These are phyloP conservation scores for Nosema muscidifuracis DNA, from an alignment of 371 early-diverging fungal species.

Conservation along the genomic window DNA sequence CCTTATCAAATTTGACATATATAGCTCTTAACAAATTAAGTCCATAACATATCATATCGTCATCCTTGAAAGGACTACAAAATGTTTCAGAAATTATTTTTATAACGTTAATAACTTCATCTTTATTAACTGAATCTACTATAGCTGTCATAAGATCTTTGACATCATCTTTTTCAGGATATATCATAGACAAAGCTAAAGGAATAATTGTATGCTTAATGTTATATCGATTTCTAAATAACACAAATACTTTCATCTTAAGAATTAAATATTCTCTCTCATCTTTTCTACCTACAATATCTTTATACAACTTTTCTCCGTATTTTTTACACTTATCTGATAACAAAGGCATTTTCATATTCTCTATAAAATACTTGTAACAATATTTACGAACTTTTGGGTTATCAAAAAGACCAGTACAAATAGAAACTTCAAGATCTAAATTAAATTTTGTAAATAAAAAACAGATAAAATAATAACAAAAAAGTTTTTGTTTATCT, in stretches of 20 bases:
- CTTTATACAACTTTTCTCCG: conserved; percentile 39
- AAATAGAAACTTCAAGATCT: conserved; percentile 28
- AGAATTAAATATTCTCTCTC: conserved; percentile 46
- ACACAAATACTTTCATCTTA: conserved; percentile 47
- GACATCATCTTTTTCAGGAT: conserved; percentile 34
- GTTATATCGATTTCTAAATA: conserved; percentile 37
- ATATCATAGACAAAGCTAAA: conserved; percentile 48
- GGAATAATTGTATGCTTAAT: conserved; percentile 42
- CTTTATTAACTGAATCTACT: conserved; percentile 39
- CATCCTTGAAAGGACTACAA: conserved; percentile 55
- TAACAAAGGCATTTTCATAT: conserved; percentile 17
- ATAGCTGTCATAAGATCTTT: conserved; percentile 48
- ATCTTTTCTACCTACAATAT: conserved; percentile 23
- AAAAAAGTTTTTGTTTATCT: conserved; percentile 46
- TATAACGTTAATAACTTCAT: conserved; percentile 36
- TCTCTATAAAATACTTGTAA: conserved; percentile 31
- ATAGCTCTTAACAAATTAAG: conserved; percentile 50
- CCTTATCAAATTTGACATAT: conserved; percentile 37
- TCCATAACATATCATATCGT: conserved; percentile 58
- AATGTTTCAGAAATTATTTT: conserved; percentile 44
- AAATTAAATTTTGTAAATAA: conserved; percentile 15
- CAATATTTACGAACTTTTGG: conserved; percentile 35
- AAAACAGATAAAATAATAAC: conserved; percentile 42
- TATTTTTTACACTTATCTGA: conserved; percentile 13
- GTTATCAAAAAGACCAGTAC: conserved; percentile 28